phyloP scores from a whole-genome alignment of 148 eudicot species.

The Rhododendron molle region DNA sequence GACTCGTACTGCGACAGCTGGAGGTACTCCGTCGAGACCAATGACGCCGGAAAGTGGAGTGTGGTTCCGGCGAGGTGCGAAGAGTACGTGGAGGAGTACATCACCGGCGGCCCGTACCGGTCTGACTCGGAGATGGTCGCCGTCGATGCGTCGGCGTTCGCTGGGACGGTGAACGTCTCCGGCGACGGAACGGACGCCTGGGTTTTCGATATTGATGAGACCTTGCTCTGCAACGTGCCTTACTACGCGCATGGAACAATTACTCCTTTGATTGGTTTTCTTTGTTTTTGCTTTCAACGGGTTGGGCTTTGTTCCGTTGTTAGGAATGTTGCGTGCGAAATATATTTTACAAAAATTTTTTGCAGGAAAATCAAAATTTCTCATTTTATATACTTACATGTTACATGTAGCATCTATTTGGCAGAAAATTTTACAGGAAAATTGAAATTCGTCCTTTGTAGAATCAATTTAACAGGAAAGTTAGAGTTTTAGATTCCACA shows the following conservation, averaged over 20 bases:
- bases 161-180: conserved; percentile 33
- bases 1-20: conserved; percentile 40
- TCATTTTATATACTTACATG: too few relatives aligned
- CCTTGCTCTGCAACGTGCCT: conserved; percentile 64
- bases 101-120: conserved; percentile 7
- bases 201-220: conserved; percentile 89
- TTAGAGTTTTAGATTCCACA: too few relatives aligned
- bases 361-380: too few relatives aligned
- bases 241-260: conserved; percentile 27
- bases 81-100: conserved; percentile 19
- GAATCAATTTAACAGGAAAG: too few relatives aligned
- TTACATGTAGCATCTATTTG: too few relatives aligned
- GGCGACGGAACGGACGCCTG: conserved; percentile 63
- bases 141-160: conserved; percentile 20
- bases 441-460: too few relatives aligned
- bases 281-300: background rate
- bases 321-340: too few relatives aligned
- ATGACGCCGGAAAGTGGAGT: conserved; percentile 39
- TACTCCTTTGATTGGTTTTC: background rate
- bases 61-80: conserved; percentile 45
- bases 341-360: too few relatives aligned
- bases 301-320: too few relatives aligned
- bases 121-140: conserved; percentile 51
- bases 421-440: too few relatives aligned
- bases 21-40: too few relatives aligned